Evolutionary conservation across 164 flowering plant species (phyloP).

Genomic region (Vitis riparia): DNA sequence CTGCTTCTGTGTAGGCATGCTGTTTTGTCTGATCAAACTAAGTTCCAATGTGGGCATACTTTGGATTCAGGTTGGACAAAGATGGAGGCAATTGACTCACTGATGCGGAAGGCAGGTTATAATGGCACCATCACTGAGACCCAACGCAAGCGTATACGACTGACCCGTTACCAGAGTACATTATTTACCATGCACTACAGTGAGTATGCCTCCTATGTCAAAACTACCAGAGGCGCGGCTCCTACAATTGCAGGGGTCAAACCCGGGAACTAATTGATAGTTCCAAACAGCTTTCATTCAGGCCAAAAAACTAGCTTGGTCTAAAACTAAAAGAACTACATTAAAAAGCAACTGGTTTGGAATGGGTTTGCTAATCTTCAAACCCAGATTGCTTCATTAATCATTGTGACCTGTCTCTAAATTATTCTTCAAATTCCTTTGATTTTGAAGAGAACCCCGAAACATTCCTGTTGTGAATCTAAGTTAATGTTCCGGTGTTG

Average conservation of each 20-base stretch:
- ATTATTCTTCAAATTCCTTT: slow-evolving; percentile 35
- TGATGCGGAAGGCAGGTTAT: slow-evolving; percentile 92
- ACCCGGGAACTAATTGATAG: slow-evolving; percentile 37
- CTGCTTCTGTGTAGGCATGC: neutral
- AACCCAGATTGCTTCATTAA: slow-evolving; percentile 7
- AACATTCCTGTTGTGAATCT: neutral
- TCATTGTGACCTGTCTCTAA: slow-evolving; percentile 12
- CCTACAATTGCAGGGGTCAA: slow-evolving; percentile 49
- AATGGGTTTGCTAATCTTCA: slow-evolving; percentile 19
- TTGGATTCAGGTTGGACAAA: slow-evolving; percentile 68
- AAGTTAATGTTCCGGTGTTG: neutral
- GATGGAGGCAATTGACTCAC: slow-evolving; percentile 80
- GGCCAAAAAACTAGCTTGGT: slow-evolving; percentile 19
- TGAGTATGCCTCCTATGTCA: slow-evolving; percentile 71
- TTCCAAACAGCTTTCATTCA: slow-evolving; percentile 16
- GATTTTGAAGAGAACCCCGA: slow-evolving; percentile 31
- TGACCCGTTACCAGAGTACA: slow-evolving; percentile 95
- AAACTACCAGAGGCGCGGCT: slow-evolving; percentile 54
- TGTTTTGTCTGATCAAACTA: neutral
- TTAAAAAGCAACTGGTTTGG: slow-evolving; percentile 22
- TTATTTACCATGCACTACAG: slow-evolving; percentile 76
- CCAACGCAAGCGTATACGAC: slow-evolving; percentile 56
- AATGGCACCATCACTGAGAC: slow-evolving; percentile 71
- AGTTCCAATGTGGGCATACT: neutral
- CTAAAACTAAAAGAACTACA: slow-evolving; percentile 3